Evolutionary conservation across 805 yeast species (phyloP).

Genomic region (Hanseniaspora clermontiae): DNA sequence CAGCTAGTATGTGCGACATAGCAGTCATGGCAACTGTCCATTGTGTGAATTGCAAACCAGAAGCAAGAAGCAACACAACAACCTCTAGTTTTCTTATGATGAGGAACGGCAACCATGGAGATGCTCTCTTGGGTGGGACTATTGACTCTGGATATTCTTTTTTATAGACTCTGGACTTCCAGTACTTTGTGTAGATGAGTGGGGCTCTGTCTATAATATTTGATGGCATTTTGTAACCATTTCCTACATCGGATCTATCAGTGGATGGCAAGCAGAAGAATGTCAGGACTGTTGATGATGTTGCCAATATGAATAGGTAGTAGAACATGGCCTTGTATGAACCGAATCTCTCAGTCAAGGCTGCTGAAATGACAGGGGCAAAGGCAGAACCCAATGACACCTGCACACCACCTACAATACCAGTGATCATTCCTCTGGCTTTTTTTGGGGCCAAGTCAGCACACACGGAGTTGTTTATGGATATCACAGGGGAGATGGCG

Average conservation of each 20-base stretch:
- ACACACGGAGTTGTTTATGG: constrained; percentile 55
- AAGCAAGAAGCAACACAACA: constrained; percentile 39
- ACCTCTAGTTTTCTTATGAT: constrained; percentile 37
- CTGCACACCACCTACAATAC: constrained; percentile 50
- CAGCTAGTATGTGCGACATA: constrained; percentile 39
- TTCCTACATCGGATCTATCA: constrained; percentile 56
- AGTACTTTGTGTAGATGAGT: constrained; percentile 23
- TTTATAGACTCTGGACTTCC: constrained; percentile 17
- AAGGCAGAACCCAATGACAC: constrained; percentile 57
- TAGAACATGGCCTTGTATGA: constrained; percentile 69
- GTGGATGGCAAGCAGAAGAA: constrained; percentile 58
- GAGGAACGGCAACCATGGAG: constrained; percentile 31
- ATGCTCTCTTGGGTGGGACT: constrained; percentile 18
- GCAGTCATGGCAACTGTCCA: constrained; percentile 65
- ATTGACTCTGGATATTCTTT: constrained; percentile 26
- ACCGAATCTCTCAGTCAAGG: constrained; percentile 32
- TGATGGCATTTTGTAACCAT: constrained; percentile 50
- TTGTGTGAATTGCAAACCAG: constrained; percentile 49
- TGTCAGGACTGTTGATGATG: constrained; percentile 30
- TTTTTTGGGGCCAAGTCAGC: constrained; percentile 59
- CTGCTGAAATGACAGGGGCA: constrained; percentile 58
- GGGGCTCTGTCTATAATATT: constrained; percentile 35
- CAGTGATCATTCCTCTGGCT: constrained; percentile 60
- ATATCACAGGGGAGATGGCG: constrained; percentile 63
- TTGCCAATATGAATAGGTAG: constrained; percentile 58